phyloP scores from a whole-genome alignment of 2,329 filamentous ascomycete genomes.

The Arthrobotrys sinensis region DNA sequence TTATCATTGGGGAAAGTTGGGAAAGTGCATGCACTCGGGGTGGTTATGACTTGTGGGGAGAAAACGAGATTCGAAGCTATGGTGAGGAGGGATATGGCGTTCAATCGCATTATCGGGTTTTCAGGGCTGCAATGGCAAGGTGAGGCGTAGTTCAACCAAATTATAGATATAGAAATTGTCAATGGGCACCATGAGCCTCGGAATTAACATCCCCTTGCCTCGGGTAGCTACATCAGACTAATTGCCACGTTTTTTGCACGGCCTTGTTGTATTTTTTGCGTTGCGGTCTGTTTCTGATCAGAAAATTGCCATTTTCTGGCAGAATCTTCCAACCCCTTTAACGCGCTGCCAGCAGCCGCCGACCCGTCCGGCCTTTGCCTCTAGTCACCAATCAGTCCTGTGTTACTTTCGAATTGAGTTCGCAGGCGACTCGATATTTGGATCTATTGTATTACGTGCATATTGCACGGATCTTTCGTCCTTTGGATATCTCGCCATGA shows the following conservation, averaged over 20 bases:
- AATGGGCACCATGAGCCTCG: too few relatives aligned
- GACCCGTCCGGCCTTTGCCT: constrained; percentile 7
- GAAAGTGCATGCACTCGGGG: constrained; percentile 35
- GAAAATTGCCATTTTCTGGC: constrained; percentile 23
- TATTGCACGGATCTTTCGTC: constrained; percentile 16
- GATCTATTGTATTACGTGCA: not conserved
- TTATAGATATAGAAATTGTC: not conserved
- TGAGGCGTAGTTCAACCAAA: not conserved
- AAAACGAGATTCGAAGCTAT: constrained; percentile 39
- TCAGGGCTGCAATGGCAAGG: constrained; percentile 48
- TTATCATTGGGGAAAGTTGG: constrained; percentile 23
- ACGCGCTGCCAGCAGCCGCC: constrained; percentile 7
- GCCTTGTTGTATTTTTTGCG: constrained; percentile 52
- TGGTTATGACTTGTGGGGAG: constrained; percentile 30
- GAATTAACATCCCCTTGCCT: too few relatives aligned
- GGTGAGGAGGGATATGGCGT: constrained; percentile 45
- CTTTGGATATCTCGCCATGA: constrained; percentile 21
- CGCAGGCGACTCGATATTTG: constrained; percentile 1
- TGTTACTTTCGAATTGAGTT: constrained; percentile 1
- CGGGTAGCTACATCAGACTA: not conserved
- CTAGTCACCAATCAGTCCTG: not conserved
- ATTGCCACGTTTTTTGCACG: too few relatives aligned
- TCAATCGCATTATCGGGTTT: constrained; percentile 57
- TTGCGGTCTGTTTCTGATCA: constrained; percentile 34
- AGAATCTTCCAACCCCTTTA: constrained; percentile 19